Conservation (phyloP, 352 stramenopile genomes). For the Globisporangium barbulae region DNA sequence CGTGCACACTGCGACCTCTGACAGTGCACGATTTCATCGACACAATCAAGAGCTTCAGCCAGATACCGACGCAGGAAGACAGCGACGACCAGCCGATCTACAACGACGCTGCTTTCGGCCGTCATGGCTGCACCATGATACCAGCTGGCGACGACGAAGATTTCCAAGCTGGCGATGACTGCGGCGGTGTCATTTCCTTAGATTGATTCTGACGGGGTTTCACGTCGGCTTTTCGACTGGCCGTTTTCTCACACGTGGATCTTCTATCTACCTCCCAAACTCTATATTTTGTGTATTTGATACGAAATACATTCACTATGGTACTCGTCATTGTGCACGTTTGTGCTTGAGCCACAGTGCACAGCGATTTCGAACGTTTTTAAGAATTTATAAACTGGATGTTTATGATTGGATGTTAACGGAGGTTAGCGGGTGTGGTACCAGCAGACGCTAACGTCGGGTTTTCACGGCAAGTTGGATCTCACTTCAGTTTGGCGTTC, state of each 20-base stretch:
- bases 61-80: not conserved
- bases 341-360: too few relatives aligned
- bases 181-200: conserved; percentile 4
- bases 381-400: too few relatives aligned
- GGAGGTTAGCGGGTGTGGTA: too few relatives aligned
- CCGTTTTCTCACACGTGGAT: not conserved
- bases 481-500: conserved; percentile 4
- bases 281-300: too few relatives aligned
- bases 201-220: conserved; percentile 10
- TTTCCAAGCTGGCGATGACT: conserved; percentile 7
- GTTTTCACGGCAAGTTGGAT: conserved; percentile 7
- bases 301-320: too few relatives aligned
- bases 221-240: conserved; percentile 1
- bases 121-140: not conserved
- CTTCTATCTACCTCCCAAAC: not conserved
- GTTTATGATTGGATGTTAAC: too few relatives aligned
- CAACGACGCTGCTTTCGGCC: not conserved
- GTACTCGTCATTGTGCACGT: too few relatives aligned
- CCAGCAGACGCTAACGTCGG: too few relatives aligned
- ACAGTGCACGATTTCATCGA: conserved; percentile 3
- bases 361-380: too few relatives aligned
- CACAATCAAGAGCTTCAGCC: not conserved
- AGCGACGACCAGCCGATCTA: not conserved
- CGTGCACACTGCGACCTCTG: not conserved
- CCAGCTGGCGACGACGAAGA: not conserved